A percentile compares a stretch with the other conserved stretches of the same genome.
phyloP scores from a whole-genome alignment of 495 filamentous ascomycete genomes.

The Niebla homalea region DNA sequence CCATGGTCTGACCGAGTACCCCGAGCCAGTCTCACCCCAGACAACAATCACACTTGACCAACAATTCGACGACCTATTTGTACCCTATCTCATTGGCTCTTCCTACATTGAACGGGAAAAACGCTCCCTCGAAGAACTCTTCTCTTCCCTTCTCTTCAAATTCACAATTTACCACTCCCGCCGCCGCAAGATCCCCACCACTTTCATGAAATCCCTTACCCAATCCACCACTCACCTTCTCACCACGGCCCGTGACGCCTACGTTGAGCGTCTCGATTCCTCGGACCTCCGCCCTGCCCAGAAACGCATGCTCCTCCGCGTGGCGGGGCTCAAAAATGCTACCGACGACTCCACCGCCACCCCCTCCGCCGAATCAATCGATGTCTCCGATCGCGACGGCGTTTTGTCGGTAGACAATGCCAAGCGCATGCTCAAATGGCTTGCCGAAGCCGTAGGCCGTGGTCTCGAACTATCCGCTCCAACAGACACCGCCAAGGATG shows the following conservation, averaged over 20 bases:
- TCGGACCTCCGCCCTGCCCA: conserved; percentile 73
- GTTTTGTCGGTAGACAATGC: conserved; percentile 67
- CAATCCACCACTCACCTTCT: conserved; percentile 74
- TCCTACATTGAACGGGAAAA: conserved; percentile 94
- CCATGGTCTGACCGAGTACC: conserved; percentile 90
- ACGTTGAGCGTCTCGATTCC: conserved; percentile 71
- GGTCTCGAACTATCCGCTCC: conserved; percentile 76
- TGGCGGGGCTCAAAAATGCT: conserved; percentile 54
- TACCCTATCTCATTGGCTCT: conserved; percentile 86
- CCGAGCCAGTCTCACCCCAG: conserved; percentile 77
- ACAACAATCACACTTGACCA: conserved; percentile 80
- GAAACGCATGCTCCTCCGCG: conserved; percentile 69
- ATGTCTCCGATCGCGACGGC: conserved; percentile 81
- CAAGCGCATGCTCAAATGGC: conserved; percentile 95
- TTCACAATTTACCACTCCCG: conserved; percentile 86
- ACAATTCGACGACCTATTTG: conserved; percentile 90
- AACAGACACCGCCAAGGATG: conserved; percentile 87
- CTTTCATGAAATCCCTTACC: conserved; percentile 81
- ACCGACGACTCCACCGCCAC: conserved; percentile 40
- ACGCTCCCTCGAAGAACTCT: conserved; percentile 78
- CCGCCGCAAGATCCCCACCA: conserved; percentile 67
- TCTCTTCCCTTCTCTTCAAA: conserved; percentile 85
- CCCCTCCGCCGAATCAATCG: conserved; percentile 52
- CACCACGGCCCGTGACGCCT: conserved; percentile 67
- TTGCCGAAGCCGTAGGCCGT: conserved; percentile 90